These are phyloP conservation scores for Boechera stricta DNA, from an alignment of 345 rosid species.

Conservation along the genomic window DNA sequence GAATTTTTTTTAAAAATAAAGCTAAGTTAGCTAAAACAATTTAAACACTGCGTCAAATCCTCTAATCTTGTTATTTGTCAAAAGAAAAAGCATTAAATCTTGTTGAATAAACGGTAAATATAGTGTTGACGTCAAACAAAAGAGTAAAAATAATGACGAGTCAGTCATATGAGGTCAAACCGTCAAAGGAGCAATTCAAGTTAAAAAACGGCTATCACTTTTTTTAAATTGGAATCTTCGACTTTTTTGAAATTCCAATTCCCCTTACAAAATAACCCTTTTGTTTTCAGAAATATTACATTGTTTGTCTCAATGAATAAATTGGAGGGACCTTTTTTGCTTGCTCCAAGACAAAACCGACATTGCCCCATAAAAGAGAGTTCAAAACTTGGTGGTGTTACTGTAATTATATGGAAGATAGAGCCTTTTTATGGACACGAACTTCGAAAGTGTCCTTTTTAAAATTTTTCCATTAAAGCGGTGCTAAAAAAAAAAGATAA, in stretches of 20 bases:
- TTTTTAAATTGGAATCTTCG: slow-evolving; percentile 24
- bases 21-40: not conserved
- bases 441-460: slow-evolving; percentile 30
- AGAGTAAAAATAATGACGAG: not conserved
- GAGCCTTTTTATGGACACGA: slow-evolving; percentile 31
- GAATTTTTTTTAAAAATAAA: not conserved
- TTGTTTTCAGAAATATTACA: not conserved
- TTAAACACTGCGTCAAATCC: slow-evolving; percentile 15
- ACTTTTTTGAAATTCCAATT: slow-evolving; percentile 33
- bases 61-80: not conserved
- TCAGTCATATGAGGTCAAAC: slow-evolving; percentile 33
- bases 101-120: not conserved
- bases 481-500: slow-evolving; percentile 19
- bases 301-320: not conserved
- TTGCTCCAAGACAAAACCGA: slow-evolving; percentile 10
- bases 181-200: slow-evolving; percentile 27
- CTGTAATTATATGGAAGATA: slow-evolving; percentile 12
- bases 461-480: slow-evolving; percentile 6
- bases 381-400: slow-evolving; percentile 20
- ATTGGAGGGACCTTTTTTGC: not conserved
- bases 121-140: not conserved
- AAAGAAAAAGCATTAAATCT: not conserved
- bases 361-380: not conserved
- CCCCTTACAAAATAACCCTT: slow-evolving; percentile 3
- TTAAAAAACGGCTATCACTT: slow-evolving; percentile 18